A percentile compares a stretch with the other conserved stretches of the same genome.
phyloP scores from a whole-genome alignment of 208 protist species.

The Phytomonas sp. region DNA sequence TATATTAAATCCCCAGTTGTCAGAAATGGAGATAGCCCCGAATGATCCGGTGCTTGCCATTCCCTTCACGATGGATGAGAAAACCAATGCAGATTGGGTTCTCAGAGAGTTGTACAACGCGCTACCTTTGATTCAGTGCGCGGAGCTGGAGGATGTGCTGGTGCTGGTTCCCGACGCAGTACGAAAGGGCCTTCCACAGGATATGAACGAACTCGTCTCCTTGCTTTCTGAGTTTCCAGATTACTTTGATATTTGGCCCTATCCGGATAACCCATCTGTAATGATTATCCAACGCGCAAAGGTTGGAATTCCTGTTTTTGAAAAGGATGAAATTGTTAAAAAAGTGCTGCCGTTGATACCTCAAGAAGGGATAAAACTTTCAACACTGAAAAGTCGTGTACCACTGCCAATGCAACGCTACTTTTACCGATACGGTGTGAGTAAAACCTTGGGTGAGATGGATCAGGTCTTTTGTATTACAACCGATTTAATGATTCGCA shows the following conservation, averaged over 20 bases:
- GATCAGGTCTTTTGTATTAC: constrained; percentile 50
- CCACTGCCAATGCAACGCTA: constrained; percentile 73
- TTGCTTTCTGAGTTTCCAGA: constrained; percentile 46
- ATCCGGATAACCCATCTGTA: constrained; percentile 59
- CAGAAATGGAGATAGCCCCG: constrained; percentile 35
- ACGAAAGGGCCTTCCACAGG: constrained; percentile 45
- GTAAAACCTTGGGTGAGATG: constrained; percentile 46
- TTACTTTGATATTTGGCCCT: constrained; percentile 69
- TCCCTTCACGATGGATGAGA: constrained; percentile 43
- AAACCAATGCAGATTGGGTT: constrained; percentile 55
- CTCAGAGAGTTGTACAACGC: constrained; percentile 82
- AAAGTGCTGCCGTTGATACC: constrained; percentile 60
- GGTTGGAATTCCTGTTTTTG: constrained; percentile 41
- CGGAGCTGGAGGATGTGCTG: constrained; percentile 68
- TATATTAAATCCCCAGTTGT: constrained; percentile 53
- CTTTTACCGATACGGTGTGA: constrained; percentile 65
- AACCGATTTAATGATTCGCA: constrained; percentile 58
- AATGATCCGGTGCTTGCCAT: constrained; percentile 63
- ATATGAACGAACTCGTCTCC: constrained; percentile 25
- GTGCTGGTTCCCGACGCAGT: constrained; percentile 58
- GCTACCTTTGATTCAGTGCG: constrained; percentile 75
- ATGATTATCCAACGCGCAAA: constrained; percentile 69
- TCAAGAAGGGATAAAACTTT: constrained; percentile 48
- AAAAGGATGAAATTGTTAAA: constrained; percentile 42
- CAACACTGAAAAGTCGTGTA: constrained; percentile 40